Conservation (phyloP, 2,329 filamentous ascomycete species). For the Trichoderma guizhouense region DNA sequence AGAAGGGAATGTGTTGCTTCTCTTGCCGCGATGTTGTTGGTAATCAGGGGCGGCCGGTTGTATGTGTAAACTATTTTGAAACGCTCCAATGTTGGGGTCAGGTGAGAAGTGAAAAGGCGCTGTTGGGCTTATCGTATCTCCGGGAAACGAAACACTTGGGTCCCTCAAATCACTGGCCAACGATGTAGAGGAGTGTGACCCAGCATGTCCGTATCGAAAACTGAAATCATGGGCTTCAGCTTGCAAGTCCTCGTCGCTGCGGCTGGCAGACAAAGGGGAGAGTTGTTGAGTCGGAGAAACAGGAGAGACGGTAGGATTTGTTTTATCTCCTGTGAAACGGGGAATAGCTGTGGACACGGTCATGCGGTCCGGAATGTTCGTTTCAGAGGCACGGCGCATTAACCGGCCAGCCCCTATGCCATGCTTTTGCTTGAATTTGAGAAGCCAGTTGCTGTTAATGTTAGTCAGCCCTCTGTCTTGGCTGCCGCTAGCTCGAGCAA, state of each 20-base stretch:
- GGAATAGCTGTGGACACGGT: constrained; percentile 50
- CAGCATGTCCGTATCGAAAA: constrained; percentile 33
- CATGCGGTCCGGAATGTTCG: constrained; percentile 68
- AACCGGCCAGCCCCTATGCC: constrained; percentile 50
- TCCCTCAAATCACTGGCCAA: constrained; percentile 32
- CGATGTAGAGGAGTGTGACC: constrained; percentile 35
- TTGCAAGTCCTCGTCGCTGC: constrained; percentile 67
- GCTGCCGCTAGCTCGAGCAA: constrained; percentile 66
- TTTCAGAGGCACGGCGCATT: constrained; percentile 58
- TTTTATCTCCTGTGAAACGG: constrained; percentile 34
- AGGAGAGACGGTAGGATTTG: constrained; percentile 63
- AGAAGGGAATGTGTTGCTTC: constrained; percentile 83
- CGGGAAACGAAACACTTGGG: constrained; percentile 58
- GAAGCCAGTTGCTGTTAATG: constrained; percentile 76
- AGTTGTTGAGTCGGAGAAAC: constrained; percentile 64
- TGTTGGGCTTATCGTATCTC: constrained; percentile 68
- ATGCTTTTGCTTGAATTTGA: constrained; percentile 94
- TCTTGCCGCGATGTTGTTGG: constrained; percentile 58
- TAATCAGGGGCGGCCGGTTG: constrained; percentile 47
- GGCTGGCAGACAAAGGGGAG: constrained; percentile 67
- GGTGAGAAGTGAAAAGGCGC: constrained; percentile 74
- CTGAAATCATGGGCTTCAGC: constrained; percentile 31
- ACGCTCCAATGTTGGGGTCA: constrained; percentile 66
- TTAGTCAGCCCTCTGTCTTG: constrained; percentile 69
- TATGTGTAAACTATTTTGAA: constrained; percentile 41